Evolutionary conservation across 345 rosid genomes (phyloP).

Genomic region (Stellera chamaejasme): DNA sequence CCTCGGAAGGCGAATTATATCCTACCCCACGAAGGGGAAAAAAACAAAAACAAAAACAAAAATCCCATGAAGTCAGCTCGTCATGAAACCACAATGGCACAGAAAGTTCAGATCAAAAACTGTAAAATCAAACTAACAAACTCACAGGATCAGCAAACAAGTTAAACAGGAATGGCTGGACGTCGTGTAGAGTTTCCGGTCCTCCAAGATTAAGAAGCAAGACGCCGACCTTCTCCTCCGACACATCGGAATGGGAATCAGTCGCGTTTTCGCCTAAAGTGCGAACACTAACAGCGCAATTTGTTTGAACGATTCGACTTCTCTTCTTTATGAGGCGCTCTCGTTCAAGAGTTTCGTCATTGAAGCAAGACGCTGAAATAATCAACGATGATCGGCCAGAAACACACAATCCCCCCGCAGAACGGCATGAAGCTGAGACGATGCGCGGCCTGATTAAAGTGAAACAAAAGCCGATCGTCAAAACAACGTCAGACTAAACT

Average conservation of each 20-base stretch:
- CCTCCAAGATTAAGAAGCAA: constrained; percentile 90
- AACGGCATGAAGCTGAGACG: constrained; percentile 11
- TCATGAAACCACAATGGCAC: neutral
- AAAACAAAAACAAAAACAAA: neutral
- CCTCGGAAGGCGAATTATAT: constrained; percentile 85
- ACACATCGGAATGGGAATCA: constrained; percentile 24
- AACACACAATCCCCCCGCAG: constrained; percentile 14
- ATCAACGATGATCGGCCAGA: constrained; percentile 11
- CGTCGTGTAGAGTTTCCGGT: constrained; percentile 80
- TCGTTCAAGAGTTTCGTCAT: constrained; percentile 11
- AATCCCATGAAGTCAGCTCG: too few relatives aligned
- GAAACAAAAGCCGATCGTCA: too few relatives aligned
- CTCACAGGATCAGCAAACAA: constrained; percentile 92
- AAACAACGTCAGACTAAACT: too few relatives aligned
- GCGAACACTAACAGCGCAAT: constrained; percentile 29
- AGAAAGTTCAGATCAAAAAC: neutral
- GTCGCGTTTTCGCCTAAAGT: constrained; percentile 20
- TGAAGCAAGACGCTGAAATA: constrained; percentile 8
- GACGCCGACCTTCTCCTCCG: constrained; percentile 71
- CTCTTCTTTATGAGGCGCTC: constrained; percentile 21
- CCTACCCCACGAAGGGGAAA: constrained; percentile 31
- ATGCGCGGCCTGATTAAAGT: neutral
- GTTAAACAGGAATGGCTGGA: constrained; percentile 80
- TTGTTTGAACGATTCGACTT: constrained; percentile 27
- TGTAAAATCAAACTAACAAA: neutral